Conservation (phyloP, 306 rosid species). For the Morella rubra region DNA sequence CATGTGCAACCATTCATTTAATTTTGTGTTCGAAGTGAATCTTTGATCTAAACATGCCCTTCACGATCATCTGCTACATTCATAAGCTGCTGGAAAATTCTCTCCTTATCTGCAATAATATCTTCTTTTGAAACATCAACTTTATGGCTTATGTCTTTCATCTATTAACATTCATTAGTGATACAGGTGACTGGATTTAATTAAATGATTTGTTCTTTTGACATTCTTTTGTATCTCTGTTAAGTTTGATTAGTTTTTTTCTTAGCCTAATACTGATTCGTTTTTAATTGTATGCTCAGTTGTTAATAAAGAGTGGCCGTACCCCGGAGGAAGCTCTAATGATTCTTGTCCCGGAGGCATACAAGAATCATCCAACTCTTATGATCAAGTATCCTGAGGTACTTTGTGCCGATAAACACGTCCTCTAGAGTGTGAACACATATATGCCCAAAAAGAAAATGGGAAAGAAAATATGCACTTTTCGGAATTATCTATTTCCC, state of each 20-base stretch:
- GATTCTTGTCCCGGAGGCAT: slow-evolving; percentile 99
- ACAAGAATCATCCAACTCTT: slow-evolving; percentile 94
- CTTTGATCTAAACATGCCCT: not conserved
- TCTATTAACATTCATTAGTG: not conserved
- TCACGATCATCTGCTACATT: not conserved
- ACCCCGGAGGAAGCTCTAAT: slow-evolving; percentile 91
- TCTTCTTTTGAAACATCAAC: not conserved
- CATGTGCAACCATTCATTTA: not conserved
- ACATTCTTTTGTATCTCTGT: slow-evolving; percentile 21
- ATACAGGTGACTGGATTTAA: not conserved
- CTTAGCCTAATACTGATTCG: not conserved
- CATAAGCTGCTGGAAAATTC: not conserved
- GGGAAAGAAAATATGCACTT: not conserved
- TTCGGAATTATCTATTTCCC: not conserved
- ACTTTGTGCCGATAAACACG: slow-evolving; percentile 18
- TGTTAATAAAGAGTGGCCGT: slow-evolving; percentile 91
- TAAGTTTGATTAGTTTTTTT: slow-evolving; percentile 26
- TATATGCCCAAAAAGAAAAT: not conserved
- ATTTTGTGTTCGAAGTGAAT: not conserved
- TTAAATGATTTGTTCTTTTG: slow-evolving; percentile 19
- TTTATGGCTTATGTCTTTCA: not conserved
- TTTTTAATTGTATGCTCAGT: slow-evolving; percentile 43
- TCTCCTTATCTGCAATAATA: not conserved
- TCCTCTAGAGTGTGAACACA: not conserved
- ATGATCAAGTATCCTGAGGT: slow-evolving; percentile 94